Evolutionary conservation across 2,329 filamentous ascomycete species (phyloP), one percentile per base, ranked within the genome.

Genomic region (Zasmidium citrigriseum): DNA sequence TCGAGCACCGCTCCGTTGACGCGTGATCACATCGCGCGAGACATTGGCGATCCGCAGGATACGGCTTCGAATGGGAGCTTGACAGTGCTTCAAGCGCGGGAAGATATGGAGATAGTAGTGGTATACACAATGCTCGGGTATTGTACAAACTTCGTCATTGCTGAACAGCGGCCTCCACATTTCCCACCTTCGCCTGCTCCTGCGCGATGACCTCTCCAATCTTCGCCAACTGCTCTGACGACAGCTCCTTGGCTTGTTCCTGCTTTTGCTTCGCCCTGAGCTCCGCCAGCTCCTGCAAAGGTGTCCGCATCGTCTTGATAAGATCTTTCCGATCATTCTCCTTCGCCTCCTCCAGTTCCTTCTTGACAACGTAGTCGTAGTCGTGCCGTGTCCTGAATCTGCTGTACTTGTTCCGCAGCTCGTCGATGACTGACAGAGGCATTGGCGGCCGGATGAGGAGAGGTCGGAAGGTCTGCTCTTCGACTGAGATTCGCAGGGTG

Each of bases 341-440:
- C 67, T 76, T 76, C 49, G 75, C 74, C 60, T 84, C 87, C 72
- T 88, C 82, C 59, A 80, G 76, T 73, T 85, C 80, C 80, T 87
- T 88, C 75, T 80, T 77, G 64, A 80, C 80, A 53, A 93, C 75
- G 72, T 89, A 96, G 73, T 88, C 89, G 47, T 83, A 78, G 63
- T 92, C 89, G 77, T 96, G 91, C 49, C 90, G 82, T 54, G 87
- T 91, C 70, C 92, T 83, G 85, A 93, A 95, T 68, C 83, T 86
- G 67, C 88, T 90, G 82, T 88, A 96, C 72, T 87, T 89, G 79
- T 89, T 89, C 71, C 92, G 84, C 71, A 98, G 81, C 80, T 98
- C 93, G 73, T 96, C 87, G 64, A 96, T 83, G 38, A 97, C 83
- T n/a, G 76, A 78, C 25, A 81, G 76, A 4, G 93, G 92, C 83